These are phyloP conservation scores for Wickerhamiella kazuoi DNA, from an alignment of 805 yeast species.

Conservation along the genomic window DNA sequence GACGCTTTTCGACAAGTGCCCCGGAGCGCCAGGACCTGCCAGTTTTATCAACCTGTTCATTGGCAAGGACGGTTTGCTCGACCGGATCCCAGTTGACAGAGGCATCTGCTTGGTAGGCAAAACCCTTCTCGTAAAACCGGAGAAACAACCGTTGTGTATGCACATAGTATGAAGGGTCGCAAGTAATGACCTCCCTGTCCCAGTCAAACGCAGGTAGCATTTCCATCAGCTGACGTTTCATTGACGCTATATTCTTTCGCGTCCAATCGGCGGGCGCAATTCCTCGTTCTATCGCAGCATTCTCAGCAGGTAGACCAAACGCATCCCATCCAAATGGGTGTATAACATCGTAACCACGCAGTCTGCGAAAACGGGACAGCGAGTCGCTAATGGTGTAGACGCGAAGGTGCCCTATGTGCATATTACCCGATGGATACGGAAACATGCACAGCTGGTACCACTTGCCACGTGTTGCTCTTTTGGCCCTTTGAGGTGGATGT, in stretches of 20 bases:
- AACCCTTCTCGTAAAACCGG: slow-evolving; percentile 50
- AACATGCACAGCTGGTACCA: slow-evolving; percentile 73
- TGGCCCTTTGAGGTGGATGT: not conserved
- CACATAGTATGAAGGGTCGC: slow-evolving; percentile 71
- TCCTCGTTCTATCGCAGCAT: slow-evolving; percentile 82
- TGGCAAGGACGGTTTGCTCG: slow-evolving; percentile 86
- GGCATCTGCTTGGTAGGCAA: slow-evolving; percentile 74
- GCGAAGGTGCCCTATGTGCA: slow-evolving; percentile 88
- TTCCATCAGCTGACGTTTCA: slow-evolving; percentile 63
- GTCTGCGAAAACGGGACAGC: slow-evolving; percentile 56
- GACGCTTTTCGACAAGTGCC: slow-evolving; percentile 70
- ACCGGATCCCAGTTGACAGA: slow-evolving; percentile 97
- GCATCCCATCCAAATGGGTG: slow-evolving; percentile 99
- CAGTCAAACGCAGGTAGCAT: slow-evolving; percentile 86
- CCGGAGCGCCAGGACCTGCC: slow-evolving; percentile 97
- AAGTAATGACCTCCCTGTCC: slow-evolving; percentile 78
- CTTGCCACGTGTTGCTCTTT: slow-evolving; percentile 14
- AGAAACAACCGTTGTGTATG: slow-evolving; percentile 84
- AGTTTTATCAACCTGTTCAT: slow-evolving; percentile 82
- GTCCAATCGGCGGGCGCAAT: slow-evolving; percentile 80
- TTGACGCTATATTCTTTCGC: slow-evolving; percentile 51
- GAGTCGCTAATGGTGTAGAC: slow-evolving; percentile 86
- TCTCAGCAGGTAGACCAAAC: slow-evolving; percentile 95
- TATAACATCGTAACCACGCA: slow-evolving; percentile 59
- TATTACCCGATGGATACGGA: slow-evolving; percentile 87